These are phyloP conservation scores for Helicostylum pulchrum DNA, from an alignment of 192 early-diverging fungal species.

Conservation along the genomic window DNA sequence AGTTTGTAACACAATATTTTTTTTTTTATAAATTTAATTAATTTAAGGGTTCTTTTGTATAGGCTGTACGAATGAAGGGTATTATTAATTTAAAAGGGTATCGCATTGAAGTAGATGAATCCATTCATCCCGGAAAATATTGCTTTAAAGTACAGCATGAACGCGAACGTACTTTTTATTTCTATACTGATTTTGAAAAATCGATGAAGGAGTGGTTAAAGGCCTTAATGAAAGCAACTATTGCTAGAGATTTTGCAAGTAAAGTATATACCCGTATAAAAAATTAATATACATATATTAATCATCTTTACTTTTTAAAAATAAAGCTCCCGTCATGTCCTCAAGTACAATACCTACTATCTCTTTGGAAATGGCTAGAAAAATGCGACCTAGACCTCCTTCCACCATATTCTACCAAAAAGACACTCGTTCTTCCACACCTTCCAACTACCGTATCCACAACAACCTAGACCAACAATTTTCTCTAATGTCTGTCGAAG, in stretches of 20 bases:
- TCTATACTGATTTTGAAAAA: slow-evolving; percentile 52
- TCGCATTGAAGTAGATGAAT: slow-evolving; percentile 51
- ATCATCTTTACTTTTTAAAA: neutral
- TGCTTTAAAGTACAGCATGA: slow-evolving; percentile 59
- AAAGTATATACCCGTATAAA: neutral
- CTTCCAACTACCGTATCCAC: neutral
- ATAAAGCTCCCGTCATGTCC: slow-evolving; percentile 54
- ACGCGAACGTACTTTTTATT: slow-evolving; percentile 50
- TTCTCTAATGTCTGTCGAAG: slow-evolving; percentile 15
- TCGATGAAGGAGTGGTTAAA: slow-evolving; percentile 56
- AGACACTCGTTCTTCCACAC: neutral
- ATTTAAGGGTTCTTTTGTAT: too few species aligned
- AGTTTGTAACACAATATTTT: neutral
- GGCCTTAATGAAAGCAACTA: slow-evolving; percentile 60
- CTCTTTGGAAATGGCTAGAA: slow-evolving; percentile 47
- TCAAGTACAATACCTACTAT: slow-evolving; percentile 58
- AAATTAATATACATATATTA: neutral
- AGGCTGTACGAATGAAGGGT: slow-evolving; percentile 46
- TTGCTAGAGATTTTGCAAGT: slow-evolving; percentile 44
- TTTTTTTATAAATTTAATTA: neutral
- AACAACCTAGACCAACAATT: slow-evolving; percentile 4
- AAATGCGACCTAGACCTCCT: slow-evolving; percentile 42
- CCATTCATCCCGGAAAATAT: slow-evolving; percentile 56
- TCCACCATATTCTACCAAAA: slow-evolving; percentile 21
- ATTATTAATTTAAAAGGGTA: slow-evolving; percentile 55